Conservation (phyloP, 768 basidiomycete genomes). For the Pulveroboletus sp. region DNA sequence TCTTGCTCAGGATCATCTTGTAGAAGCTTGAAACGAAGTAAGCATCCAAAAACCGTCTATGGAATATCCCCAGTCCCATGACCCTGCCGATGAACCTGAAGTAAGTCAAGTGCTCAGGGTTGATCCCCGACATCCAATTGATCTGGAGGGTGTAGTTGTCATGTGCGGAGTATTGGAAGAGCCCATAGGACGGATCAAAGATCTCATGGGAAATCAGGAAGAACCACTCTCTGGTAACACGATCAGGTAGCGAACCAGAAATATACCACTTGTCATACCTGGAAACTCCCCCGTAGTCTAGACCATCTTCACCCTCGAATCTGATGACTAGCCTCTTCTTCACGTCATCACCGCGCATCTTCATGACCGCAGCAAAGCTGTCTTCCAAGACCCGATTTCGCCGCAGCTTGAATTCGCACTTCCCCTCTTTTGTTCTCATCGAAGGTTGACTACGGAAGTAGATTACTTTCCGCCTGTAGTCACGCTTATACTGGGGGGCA, state of each 20-base stretch:
- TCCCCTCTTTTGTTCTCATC: conserved; percentile 72
- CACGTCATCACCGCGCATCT: conserved; percentile 64
- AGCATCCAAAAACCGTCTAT: conserved; percentile 73
- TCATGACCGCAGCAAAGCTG: conserved; percentile 84
- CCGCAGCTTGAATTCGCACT: conserved; percentile 84
- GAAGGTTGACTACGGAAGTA: conserved; percentile 92
- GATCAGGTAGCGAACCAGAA: not conserved
- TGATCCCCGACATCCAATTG: conserved; percentile 72
- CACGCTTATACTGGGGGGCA: conserved; percentile 94
- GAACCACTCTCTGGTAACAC: conserved; percentile 69
- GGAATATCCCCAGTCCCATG: conserved; percentile 75
- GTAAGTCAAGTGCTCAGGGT: conserved; percentile 75
- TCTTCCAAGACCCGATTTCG: conserved; percentile 83
- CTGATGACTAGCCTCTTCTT: conserved; percentile 70
- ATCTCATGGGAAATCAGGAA: conserved; percentile 82
- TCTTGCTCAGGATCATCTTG: conserved; percentile 71
- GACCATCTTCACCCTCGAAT: conserved; percentile 77
- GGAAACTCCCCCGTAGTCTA: conserved; percentile 77
- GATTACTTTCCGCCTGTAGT: conserved; percentile 87
- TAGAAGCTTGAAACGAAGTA: conserved; percentile 82
- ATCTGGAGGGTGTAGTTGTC: conserved; percentile 83
- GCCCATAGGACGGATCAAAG: conserved; percentile 79
- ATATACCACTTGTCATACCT: conserved; percentile 41
- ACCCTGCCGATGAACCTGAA: conserved; percentile 81
- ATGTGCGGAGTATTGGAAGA: conserved; percentile 77